Evolutionary conservation across 1,139 yeast species (phyloP).

Genomic region (Kodamaea arcana): DNA sequence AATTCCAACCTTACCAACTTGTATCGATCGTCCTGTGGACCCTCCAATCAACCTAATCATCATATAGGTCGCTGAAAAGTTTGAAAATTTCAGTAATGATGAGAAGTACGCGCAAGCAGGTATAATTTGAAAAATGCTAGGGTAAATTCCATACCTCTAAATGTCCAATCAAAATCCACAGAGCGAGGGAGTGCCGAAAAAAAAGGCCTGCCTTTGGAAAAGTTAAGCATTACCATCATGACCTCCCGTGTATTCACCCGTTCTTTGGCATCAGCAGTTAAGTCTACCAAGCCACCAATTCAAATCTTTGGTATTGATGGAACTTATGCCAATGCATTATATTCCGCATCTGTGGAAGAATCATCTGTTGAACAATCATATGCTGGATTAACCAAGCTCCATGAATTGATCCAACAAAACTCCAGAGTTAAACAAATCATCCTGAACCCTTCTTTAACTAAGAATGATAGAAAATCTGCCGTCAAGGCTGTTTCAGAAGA

Average conservation of each 20-base stretch:
- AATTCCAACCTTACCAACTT: too few relatives aligned
- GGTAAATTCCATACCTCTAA: background rate
- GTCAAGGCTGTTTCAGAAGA: constrained; percentile 56
- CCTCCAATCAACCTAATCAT: constrained; percentile 9
- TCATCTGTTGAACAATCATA: constrained; percentile 71
- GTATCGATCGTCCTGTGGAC: background rate
- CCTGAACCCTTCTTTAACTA: constrained; percentile 79
- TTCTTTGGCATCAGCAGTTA: constrained; percentile 64
- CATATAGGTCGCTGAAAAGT: constrained; percentile 1
- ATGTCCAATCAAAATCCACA: constrained; percentile 6
- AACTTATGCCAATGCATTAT: constrained; percentile 93
- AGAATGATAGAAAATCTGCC: constrained; percentile 68
- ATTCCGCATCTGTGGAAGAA: constrained; percentile 85
- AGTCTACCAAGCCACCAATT: constrained; percentile 75
- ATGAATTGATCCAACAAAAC: constrained; percentile 57
- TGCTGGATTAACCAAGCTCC: constrained; percentile 60
- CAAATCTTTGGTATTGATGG: constrained; percentile 96
- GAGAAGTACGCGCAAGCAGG: constrained; percentile 3
- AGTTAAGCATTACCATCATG: constrained; percentile 27
- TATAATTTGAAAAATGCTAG: background rate
- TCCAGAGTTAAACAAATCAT: constrained; percentile 59
- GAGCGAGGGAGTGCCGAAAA: background rate
- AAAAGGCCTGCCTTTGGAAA: background rate
- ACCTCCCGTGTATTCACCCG: constrained; percentile 68
- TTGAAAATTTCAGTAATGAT: constrained; percentile 6